phyloP scores from a whole-genome alignment of 306 rosid species.

The Malus domestica region DNA sequence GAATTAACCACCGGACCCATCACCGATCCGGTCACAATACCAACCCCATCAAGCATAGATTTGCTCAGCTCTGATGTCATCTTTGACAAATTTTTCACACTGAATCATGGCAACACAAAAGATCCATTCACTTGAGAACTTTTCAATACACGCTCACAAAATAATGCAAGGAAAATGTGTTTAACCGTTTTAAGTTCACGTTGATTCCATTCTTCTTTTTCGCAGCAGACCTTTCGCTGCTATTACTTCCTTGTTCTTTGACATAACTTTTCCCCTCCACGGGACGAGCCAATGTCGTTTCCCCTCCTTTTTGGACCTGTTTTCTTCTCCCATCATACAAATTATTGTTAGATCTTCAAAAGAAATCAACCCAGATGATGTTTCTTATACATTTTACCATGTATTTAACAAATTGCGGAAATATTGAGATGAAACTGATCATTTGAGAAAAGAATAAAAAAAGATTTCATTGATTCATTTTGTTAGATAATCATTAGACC shows the following conservation, averaged over 20 bases:
- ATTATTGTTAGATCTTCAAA: background rate
- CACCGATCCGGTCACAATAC: slow-evolving; percentile 67
- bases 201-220: slow-evolving; percentile 36
- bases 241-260: slow-evolving; percentile 20
- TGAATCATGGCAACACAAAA: slow-evolving; percentile 16
- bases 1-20: slow-evolving; percentile 66
- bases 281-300: slow-evolving; percentile 45
- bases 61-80: slow-evolving; percentile 88
- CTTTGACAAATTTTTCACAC: slow-evolving; percentile 66
- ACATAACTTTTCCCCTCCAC: slow-evolving; percentile 25
- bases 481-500: too few species aligned
- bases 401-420: background rate
- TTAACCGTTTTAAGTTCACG: slow-evolving; percentile 65
- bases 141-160: background rate
- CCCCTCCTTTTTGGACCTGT: slow-evolving; percentile 90
- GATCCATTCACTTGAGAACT: background rate
- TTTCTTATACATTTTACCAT: too few species aligned
- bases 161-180: background rate
- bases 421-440: background rate
- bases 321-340: background rate
- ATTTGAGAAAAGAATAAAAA: background rate
- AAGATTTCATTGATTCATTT: background rate
- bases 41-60: slow-evolving; percentile 70
- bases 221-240: slow-evolving; percentile 1
- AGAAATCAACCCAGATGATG: background rate